These are phyloP conservation scores for Hansfordia pulvinata DNA, from an alignment of 2,329 filamentous ascomycete species.

Conservation along the genomic window DNA sequence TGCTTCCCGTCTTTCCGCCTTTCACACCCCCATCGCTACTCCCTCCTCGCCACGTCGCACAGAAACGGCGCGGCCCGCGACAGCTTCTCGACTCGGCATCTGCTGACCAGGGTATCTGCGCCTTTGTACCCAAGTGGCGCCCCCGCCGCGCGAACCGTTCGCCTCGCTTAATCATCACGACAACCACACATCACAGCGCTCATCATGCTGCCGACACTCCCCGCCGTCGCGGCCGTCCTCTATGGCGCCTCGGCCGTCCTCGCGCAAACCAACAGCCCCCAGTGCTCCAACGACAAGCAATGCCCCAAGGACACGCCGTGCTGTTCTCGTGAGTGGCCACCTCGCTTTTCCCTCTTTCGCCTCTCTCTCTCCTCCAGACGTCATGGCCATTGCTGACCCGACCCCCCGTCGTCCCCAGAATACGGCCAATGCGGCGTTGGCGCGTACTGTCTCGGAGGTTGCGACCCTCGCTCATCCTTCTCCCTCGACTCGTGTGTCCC, in stretches of 20 bases:
- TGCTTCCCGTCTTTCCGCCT: no score
- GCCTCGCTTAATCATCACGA: background rate
- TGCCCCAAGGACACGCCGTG: conserved; percentile 65
- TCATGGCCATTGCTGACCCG: conserved; percentile 2
- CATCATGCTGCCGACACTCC: conserved; percentile 15
- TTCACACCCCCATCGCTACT: no score
- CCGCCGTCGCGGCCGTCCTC: conserved; percentile 22
- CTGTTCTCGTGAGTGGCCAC: conserved; percentile 56
- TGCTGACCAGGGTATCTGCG: no score
- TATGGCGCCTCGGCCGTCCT: conserved; percentile 23
- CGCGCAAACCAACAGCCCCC: conserved; percentile 15
- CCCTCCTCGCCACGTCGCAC: no score
- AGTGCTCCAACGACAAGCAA: conserved; percentile 36
- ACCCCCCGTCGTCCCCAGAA: conserved; percentile 34
- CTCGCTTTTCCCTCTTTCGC: background rate
- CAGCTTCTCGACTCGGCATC: no score
- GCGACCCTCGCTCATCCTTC: conserved; percentile 77
- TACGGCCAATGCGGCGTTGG: conserved; percentile 89
- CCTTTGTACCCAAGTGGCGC: no score
- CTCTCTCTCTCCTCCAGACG: background rate
- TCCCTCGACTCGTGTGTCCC: conserved; percentile 76
- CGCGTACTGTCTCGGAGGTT: conserved; percentile 91
- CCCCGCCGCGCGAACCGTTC: background rate
- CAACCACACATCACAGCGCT: background rate
- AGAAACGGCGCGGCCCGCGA: no score